Conservation (phyloP, 208 protist genomes). For the Trypanosoma conorhini region DNA sequence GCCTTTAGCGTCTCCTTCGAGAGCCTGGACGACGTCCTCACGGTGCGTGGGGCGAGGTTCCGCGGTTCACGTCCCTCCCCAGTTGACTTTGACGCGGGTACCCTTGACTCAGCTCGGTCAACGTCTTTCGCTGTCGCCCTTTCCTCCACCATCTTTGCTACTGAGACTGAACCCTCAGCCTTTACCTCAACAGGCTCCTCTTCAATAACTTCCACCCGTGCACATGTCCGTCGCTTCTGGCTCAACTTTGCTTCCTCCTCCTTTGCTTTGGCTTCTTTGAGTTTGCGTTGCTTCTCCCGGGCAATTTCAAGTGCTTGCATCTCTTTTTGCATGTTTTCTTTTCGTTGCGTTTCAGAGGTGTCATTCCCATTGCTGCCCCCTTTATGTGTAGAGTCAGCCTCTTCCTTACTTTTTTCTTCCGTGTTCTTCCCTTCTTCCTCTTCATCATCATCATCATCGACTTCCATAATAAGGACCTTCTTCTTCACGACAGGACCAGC, state of each 20-base stretch:
- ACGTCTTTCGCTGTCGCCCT: background rate
- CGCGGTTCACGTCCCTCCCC: background rate
- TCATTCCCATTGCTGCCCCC: background rate
- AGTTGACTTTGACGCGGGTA: constrained; percentile 13
- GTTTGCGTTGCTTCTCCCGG: constrained; percentile 35
- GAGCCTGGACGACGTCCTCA: constrained; percentile 34
- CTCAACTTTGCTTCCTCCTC: constrained; percentile 37
- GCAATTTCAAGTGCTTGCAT: constrained; percentile 42
- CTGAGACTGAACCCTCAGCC: background rate
- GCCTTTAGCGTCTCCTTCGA: constrained; percentile 61
- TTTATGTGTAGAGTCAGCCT: background rate
- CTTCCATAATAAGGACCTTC: constrained; percentile 84
- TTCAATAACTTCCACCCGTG: constrained; percentile 77
- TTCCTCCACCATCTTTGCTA: background rate
- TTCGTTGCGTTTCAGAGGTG: constrained; percentile 16
- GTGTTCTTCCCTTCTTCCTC: constrained; percentile 11
- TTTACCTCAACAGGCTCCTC: constrained; percentile 39
- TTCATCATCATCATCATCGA: constrained; percentile 72
- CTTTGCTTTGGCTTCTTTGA: constrained; percentile 29
- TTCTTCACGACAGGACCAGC: constrained; percentile 25
- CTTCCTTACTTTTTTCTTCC: constrained; percentile 1
- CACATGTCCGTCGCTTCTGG: constrained; percentile 36
- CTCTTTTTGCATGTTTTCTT: constrained; percentile 42
- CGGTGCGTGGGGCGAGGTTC: constrained; percentile 6
- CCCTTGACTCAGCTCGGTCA: background rate